Evolutionary conservation across 2,329 filamentous ascomycete genomes (phyloP), one percentile per base, ranked within the genome.

Genomic region (Pseudopyrenochaeta lycopersici): DNA sequence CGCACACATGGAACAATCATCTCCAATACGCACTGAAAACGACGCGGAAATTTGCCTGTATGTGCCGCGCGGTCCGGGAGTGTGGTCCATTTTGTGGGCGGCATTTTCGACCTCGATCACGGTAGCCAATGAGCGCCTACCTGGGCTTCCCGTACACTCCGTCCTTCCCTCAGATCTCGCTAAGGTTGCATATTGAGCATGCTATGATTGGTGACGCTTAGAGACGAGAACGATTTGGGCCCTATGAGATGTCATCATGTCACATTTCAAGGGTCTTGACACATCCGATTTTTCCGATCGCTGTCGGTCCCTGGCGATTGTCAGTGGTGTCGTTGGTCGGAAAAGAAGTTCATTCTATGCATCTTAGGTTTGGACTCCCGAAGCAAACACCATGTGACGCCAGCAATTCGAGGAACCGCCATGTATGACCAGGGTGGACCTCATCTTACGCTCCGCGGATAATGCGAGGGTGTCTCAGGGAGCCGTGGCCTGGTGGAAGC

Each of bases 1-100:
- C 50, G 69, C 70, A 60, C 44, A 63, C 46, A 57, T 67, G 66
- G 56, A 67, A 66, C 62, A 54, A 49, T 46, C 33, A 30, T 45
- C 29, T 27, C 21, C 36, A 17, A 46, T 29, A 20, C 48, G 46
- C 23, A 48, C 53, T 43, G 55, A 45, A 56, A 51, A 42, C 30
- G 32, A 30, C 52, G 55, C 49, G 29, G 60, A 52, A 38, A 52
- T 17, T 10, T 54, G 30, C 39, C 33, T 33, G 21, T 5, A 17
- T 3, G 35, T 36, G 32, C 21, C 7, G 18, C n/a, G 23, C 7
- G 43, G 35, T 38, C 38, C 47, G 35, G 40, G 23, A 30, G 40
- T 38, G 39, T 49, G 46, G 45, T 43, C 46, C 44, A 31, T 31
- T 15, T 14, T 46, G 21, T 9, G 29, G 51, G 60, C 60, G 54